Conservation (phyloP, 176 grass and related monocot species). For the Dendrocalamus sinicus region DNA sequence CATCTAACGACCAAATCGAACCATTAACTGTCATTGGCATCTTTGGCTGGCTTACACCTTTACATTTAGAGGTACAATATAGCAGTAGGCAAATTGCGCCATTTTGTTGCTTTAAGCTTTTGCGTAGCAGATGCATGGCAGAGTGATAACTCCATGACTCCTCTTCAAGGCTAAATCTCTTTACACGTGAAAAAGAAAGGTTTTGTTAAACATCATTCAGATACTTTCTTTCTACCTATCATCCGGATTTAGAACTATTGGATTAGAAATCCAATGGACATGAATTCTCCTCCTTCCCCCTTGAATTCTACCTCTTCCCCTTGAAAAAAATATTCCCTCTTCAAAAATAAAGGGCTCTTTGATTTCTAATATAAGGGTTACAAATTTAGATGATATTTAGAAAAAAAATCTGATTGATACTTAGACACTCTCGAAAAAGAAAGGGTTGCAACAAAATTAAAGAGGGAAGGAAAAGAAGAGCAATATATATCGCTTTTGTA, state of each 20-base stretch:
- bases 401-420: too few species aligned
- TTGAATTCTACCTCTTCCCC: too few species aligned
- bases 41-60: slow-evolving; percentile 1
- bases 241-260: too few species aligned
- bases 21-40: slow-evolving; percentile 21
- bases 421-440: not conserved
- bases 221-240: too few species aligned
- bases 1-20: slow-evolving; percentile 36
- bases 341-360: too few species aligned
- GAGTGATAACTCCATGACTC: not conserved
- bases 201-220: too few species aligned
- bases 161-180: not conserved
- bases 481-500: not conserved
- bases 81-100: not conserved
- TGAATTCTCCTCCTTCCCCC: too few species aligned
- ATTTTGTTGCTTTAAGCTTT: slow-evolving; percentile 3
- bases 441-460: not conserved
- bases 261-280: too few species aligned
- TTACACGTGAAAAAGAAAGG: not conserved
- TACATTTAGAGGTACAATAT: not conserved
- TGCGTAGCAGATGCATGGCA: not conserved
- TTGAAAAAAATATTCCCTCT: too few species aligned
- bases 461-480: not conserved
- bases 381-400: too few species aligned
- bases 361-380: too few species aligned